Evolutionary conservation across 441 rosid species (phyloP).

Genomic region (Jatropha podagrica): DNA sequence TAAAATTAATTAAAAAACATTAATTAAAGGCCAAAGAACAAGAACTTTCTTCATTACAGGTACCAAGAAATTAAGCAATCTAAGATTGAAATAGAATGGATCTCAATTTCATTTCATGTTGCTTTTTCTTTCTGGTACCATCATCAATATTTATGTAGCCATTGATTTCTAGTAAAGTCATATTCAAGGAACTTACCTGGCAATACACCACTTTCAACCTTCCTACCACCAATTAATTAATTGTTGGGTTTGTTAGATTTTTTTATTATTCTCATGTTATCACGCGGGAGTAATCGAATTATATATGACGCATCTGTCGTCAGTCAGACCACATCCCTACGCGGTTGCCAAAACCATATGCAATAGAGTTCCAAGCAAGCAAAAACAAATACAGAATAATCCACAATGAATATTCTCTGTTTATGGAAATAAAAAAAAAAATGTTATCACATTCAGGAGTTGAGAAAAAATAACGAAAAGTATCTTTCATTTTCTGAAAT

Average conservation of each 20-base stretch:
- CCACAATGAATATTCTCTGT: not conserved
- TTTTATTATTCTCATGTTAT: not conserved
- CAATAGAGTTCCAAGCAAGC: not conserved
- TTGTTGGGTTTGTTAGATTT: not conserved
- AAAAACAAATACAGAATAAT: not conserved
- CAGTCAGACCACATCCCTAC: not conserved
- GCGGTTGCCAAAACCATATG: slow-evolving; percentile 6
- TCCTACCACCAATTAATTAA: not conserved
- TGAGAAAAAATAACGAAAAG: no score
- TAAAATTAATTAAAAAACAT: no score
- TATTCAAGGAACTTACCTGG: not conserved
- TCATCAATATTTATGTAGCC: no score
- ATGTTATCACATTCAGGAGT: no score
- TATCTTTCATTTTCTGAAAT: no score
- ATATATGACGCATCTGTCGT: not conserved
- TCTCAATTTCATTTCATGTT: no score
- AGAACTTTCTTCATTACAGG: no score
- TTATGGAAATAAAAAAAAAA: not conserved
- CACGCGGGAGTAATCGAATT: not conserved
- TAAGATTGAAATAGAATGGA: no score
- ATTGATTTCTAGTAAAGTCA: not conserved
- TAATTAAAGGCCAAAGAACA: no score
- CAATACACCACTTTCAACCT: not conserved
- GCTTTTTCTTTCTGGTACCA: no score
- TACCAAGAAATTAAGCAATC: no score